Evolutionary conservation across 2,329 filamentous ascomycete genomes (phyloP), one percentile per base, ranked within the genome.

Genomic region (Penicillium olsonii): DNA sequence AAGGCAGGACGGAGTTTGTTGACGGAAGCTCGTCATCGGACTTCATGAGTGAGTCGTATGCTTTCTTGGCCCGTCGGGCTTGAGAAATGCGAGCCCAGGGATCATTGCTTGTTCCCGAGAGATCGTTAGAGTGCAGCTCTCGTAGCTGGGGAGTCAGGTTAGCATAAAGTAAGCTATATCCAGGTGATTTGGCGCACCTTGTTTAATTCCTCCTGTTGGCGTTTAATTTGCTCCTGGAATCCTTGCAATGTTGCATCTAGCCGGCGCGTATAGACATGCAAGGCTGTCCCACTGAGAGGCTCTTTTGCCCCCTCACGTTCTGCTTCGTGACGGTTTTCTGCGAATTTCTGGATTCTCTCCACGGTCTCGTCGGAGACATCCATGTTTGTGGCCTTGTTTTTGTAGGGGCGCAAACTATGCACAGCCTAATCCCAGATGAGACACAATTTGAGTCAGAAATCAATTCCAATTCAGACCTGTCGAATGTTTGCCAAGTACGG

Each of bases 171-270:
- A 42, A 15, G 26, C 19, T n/a, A 10, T 24, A n/a, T 12, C 12
- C 12, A 6, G 15, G n/a, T n/a, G 14, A 12, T 1, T 18, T 26
- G 17, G 45, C 64, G 37, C 64, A 78, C 78, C 64, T 72, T 68
- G 27, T 73, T 71, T 34, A 81, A 54, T 9, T 75, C 74, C 53
- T 69, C 66, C 55, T 78, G 74, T 60, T 79, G 77, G 53, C 70
- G 69, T 45, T 66, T 67, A 37, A 80, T 72, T 61, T 72, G 76
- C 46, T 71, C 69, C 64, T 87, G 83, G 1, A 92, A 80, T 63
- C 87, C 84, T 54, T 78, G 79, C 37, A 92, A 63, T 2, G 88
- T 90, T 45, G 81, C 79, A 49, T 89, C 82, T 37, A 92, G 73
- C 22, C 61, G 66, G 35, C 55, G 61, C 18, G 68, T 64, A 54